phyloP scores from a whole-genome alignment of 352 stramenopile genomes.

The Pilasporangium apinafurcum region DNA sequence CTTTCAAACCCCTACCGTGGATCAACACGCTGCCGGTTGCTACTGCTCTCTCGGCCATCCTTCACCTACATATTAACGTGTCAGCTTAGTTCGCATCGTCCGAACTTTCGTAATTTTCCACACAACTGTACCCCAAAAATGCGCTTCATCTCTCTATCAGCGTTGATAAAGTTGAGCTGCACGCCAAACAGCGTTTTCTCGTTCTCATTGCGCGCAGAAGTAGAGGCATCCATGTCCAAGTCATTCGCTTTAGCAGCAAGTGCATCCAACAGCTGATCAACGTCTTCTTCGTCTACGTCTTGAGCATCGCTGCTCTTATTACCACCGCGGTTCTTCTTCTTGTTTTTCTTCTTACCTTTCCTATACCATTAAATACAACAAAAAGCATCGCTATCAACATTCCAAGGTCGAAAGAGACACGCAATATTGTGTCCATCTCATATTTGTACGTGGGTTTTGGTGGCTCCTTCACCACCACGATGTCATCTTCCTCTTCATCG shows the following conservation, averaged over 20 bases:
- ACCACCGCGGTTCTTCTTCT: slow-evolving; percentile 13
- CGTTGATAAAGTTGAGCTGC: slow-evolving; percentile 70
- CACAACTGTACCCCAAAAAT: slow-evolving; percentile 76
- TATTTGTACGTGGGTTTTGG: slow-evolving; percentile 7
- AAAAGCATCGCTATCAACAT: neutral
- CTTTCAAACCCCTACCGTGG: slow-evolving; percentile 22
- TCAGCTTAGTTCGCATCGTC: too few relatives aligned
- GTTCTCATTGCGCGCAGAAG: slow-evolving; percentile 21
- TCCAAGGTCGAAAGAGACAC: neutral
- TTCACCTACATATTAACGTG: slow-evolving; percentile 52
- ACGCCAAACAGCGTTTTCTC: slow-evolving; percentile 64
- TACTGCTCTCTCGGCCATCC: slow-evolving; percentile 33
- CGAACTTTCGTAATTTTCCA: too few relatives aligned
- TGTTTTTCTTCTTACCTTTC: slow-evolving; percentile 37
- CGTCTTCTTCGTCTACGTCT: slow-evolving; percentile 23
- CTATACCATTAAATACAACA: neutral
- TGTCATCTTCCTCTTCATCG: slow-evolving; percentile 5
- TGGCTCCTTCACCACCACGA: slow-evolving; percentile 3
- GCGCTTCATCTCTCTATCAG: slow-evolving; percentile 86
- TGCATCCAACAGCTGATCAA: slow-evolving; percentile 67
- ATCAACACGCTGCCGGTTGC: slow-evolving; percentile 41
- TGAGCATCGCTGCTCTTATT: slow-evolving; percentile 12
- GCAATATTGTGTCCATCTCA: neutral
- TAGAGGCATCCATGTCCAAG: slow-evolving; percentile 25
- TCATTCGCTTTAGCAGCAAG: slow-evolving; percentile 37